Base-by-base conservation (phyloP, 306 rosid genomes). In the Pachyrhizus erosus region DNA sequence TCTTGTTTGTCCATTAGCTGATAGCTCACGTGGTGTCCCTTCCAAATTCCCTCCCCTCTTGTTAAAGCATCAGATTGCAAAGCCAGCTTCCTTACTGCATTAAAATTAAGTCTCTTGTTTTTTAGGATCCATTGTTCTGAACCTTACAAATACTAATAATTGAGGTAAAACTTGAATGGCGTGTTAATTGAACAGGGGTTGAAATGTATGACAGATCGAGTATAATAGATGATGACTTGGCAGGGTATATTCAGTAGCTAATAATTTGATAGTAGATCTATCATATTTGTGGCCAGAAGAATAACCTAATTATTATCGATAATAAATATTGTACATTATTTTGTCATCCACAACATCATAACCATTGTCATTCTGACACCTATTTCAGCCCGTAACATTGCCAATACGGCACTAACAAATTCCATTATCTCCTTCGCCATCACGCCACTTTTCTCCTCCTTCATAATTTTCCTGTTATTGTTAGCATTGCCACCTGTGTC, bases 321-420 rank as follows among this genome's bases (percentile, higher is more conserved):
- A 37, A 62, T 24, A 1, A 68, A 39, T 34, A 42, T 39, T 55
- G 31, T 11, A 3, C 29, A 45, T 29, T 15, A 67, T 39, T 52
- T 40, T 40, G 23, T 27, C 23, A 4, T 12, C 7, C 61, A 18
- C n/a, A 39, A 40, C 39, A 40, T 54, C 62, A 62, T 52, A 23
- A 40, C 54, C 64, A 54, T 13, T 6, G 14, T 26, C 17, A 48
- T 62, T 72, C 27, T 27, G 37, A 14, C 9, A 40, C 54, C 18
- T 24, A 54, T 69, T 68, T 42, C 11, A 40, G 27, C 40, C 72
- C 2, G 20, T 21, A 40, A 31, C 77, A 43, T 54, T 82, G 37
- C 52, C 66, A 48, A 26, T 55, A 73, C 88, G 83, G 67, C 78
- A 85, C 29, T 26, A 7, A 37, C 64, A 18, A 43, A 27, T 62